Base-by-base conservation (phyloP, 495 filamentous ascomycete genomes). In the Aspergillus biplanus region DNA sequence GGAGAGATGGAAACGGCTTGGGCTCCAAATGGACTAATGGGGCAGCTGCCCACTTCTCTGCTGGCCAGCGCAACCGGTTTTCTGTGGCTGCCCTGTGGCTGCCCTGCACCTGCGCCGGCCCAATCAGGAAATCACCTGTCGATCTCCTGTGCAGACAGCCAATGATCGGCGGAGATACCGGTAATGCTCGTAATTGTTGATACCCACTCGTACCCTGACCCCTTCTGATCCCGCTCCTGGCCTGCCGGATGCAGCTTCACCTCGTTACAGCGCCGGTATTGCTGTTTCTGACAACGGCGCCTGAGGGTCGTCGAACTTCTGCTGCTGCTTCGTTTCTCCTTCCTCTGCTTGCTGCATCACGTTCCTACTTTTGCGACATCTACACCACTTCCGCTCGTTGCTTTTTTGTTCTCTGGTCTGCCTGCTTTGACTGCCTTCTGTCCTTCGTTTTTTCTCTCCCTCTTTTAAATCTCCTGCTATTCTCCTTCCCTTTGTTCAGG, bases 241-340 rank as follows among this genome's bases (percentile, higher is more conserved):
- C 21, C 34, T 39, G 54, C 59, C 64, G 59, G 31, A 52, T 63
- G 61, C 56, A 61, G 65, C 65, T 60, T 63, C 60, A 63, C 42
- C 31, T 46, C 21, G 21, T 27, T 27, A 27, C 21, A 27, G 21
- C 21, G 21, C 21, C 21, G 21, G 21, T 27, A 27, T 27, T 27
- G 21, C 21, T 27, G 21, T 27, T 27, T 27, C 21, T 27, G 21
- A 27, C 21, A 27, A 27, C 21, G 21, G 21, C 21, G 21, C 2
- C 21, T 2, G 21, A 27, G 21, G 21, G 21, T 27, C 21, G 21
- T 16, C 18, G 39, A 54, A 35, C 35, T 21, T 42, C 42, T 37
- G 18, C 33, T 37, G 18, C 33, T 21, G 39, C 54, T 52, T 59
- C 50, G 31, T 18, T 63, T 31, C 56, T 46, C 33, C 39, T 60